Evolutionary conservation across 208 protist genomes (phyloP).

Genomic region (Lotmaria passim): DNA sequence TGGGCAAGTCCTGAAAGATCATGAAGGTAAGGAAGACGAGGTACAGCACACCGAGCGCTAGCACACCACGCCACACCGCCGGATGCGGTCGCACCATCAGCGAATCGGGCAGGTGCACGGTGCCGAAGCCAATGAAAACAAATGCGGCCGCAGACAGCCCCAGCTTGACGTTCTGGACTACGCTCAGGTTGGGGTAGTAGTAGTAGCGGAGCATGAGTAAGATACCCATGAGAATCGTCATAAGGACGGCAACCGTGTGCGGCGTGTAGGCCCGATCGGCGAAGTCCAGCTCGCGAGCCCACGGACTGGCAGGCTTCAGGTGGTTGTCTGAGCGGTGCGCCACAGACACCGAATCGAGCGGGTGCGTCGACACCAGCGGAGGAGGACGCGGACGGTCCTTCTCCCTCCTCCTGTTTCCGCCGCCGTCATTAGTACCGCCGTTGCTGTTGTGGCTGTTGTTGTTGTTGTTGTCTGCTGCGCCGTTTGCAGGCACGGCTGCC

Average conservation of each 20-base stretch:
- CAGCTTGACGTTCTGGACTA: slow-evolving; percentile 63
- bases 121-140: slow-evolving; percentile 91
- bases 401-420: not conserved
- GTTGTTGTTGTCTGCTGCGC: not conserved
- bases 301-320: slow-evolving; percentile 47
- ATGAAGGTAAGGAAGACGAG: slow-evolving; percentile 91
- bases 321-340: slow-evolving; percentile 21
- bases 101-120: slow-evolving; percentile 92
- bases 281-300: slow-evolving; percentile 61
- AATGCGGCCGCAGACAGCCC: slow-evolving; percentile 69
- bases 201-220: slow-evolving; percentile 71
- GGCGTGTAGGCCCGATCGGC: slow-evolving; percentile 62
- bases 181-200: slow-evolving; percentile 48
- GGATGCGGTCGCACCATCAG: slow-evolving; percentile 96
- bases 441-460: not conserved
- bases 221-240: slow-evolving; percentile 50
- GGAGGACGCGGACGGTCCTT: not conserved
- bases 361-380: slow-evolving; percentile 4
- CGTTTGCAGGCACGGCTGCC: not conserved
- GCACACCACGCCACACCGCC: slow-evolving; percentile 92
- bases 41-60: slow-evolving; percentile 93
- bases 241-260: slow-evolving; percentile 64
- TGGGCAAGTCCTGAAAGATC: slow-evolving; percentile 90
- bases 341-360: slow-evolving; percentile 32
- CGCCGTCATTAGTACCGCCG: not conserved